Evolutionary conservation across 2,329 filamentous ascomycete genomes (phyloP), one percentile per base, ranked within the genome.

Genomic region (Parascedosporium putredinis): DNA sequence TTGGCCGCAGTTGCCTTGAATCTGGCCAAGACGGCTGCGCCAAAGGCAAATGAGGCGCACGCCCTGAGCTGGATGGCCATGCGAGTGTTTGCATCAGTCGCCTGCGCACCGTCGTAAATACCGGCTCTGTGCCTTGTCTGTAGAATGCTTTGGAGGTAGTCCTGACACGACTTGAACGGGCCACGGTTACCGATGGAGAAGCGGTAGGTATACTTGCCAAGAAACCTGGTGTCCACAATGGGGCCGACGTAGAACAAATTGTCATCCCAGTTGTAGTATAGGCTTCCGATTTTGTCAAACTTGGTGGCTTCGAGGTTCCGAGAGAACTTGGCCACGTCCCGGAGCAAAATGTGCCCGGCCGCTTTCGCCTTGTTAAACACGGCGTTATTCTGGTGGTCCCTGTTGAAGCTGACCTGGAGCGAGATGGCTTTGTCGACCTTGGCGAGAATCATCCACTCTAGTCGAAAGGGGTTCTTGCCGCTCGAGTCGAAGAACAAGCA

Each of bases 381-480:
- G 10, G 7, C 23, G 18, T 10, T 20, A 2, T 10, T 6, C 3
- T 10, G 20, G 23, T 6, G 5, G 16, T 42, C 38, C 4, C 1
- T 20, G 38, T 10, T 12, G 12, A 20, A 18, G 5, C 12, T 16
- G 2, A 1, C 6, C 1, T 42, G 7, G 38, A 42, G 6, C 5
- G 18, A 4, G 23, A 23, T 2, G 18, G 38, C n/a, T 1, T 53
- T 54, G 5, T 47, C 36, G 1, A 49, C 29, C 7, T 31, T 23
- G 36, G 55, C 54, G 18, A 54, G 42, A 14, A 56, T 50, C 25
- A 54, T 47, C 53, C 54, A 56, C 25, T 56, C 53, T 18, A 56
- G 38, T 12, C 34, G 47, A 10, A 53, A 44, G 1, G 49, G 45
- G 45, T 55, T 55, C 16, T 51, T 45, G 4, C 33, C 54, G 24